Evolutionary conservation across 306 rosid species (phyloP).

Genomic region (Comarum palustre): DNA sequence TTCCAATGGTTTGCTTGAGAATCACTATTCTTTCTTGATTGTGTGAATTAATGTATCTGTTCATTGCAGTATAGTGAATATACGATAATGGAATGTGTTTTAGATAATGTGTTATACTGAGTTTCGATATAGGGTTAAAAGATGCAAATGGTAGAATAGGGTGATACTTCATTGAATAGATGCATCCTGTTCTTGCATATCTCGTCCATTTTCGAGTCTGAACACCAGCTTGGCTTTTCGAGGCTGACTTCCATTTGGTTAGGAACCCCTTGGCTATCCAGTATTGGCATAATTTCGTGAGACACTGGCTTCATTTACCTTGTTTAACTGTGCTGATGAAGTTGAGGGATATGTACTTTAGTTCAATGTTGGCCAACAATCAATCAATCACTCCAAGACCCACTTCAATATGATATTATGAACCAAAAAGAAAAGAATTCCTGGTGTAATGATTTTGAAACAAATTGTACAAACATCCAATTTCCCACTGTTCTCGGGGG

Average conservation of each 20-base stretch:
- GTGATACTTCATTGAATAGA: too few species aligned
- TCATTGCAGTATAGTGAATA: too few species aligned
- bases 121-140: too few species aligned
- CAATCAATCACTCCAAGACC: background rate
- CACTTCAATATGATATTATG: background rate
- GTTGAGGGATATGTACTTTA: background rate
- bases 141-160: too few species aligned
- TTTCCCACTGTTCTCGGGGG: background rate
- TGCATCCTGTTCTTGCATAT: too few species aligned
- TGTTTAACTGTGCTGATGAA: background rate
- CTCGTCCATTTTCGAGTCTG: background rate
- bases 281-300: background rate
- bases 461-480: background rate
- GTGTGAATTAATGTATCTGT: too few species aligned
- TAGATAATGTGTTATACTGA: too few species aligned
- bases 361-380: background rate
- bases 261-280: background rate
- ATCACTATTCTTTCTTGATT: too few species aligned
- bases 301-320: background rate
- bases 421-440: background rate
- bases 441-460: background rate
- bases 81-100: too few species aligned
- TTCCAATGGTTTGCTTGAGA: background rate
- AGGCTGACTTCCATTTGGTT: too few species aligned
- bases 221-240: background rate